Percentiles rank a stretch among this genome's conserved stretches.
Evolutionary conservation across 192 early-diverging fungal species (phyloP).

Genomic region (Coemansia reversa): DNA sequence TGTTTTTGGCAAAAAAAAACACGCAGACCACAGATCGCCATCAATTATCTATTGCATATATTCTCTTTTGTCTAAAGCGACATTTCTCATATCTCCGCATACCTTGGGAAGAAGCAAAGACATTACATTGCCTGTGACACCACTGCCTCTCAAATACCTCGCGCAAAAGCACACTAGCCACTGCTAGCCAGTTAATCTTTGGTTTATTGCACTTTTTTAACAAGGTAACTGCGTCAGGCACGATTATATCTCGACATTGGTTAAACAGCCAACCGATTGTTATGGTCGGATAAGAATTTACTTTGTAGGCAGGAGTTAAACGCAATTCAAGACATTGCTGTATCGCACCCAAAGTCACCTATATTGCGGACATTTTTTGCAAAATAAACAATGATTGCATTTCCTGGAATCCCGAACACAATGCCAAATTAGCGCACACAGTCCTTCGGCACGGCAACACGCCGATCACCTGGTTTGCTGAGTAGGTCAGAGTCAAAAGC

Average conservation of each 20-base stretch:
- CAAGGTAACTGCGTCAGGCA: too few species aligned
- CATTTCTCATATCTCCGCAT: too few species aligned
- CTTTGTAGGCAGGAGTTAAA: not conserved
- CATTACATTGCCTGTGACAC: not conserved
- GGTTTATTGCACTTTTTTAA: too few species aligned
- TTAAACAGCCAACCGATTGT: too few species aligned
- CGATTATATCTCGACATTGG: too few species aligned
- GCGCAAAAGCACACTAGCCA: too few species aligned
- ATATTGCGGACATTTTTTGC: not conserved
- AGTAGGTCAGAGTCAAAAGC: not conserved
- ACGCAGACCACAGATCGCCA: not conserved
- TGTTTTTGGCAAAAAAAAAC: not conserved
- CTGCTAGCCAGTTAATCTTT: too few species aligned
- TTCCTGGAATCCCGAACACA: not conserved
- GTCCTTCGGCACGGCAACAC: not conserved
- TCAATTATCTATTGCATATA: too few species aligned
- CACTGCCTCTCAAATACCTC: not conserved
- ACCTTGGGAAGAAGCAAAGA: too few species aligned
- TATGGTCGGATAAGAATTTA: too few species aligned
- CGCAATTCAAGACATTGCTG: not conserved
- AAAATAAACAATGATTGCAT: not conserved
- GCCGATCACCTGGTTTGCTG: not conserved
- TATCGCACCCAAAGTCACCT: not conserved
- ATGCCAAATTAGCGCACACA: not conserved
- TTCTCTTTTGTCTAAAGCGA: too few species aligned